Base-by-base conservation (phyloP, 768 basidiomycete species). In the Auricularia cornea region DNA sequence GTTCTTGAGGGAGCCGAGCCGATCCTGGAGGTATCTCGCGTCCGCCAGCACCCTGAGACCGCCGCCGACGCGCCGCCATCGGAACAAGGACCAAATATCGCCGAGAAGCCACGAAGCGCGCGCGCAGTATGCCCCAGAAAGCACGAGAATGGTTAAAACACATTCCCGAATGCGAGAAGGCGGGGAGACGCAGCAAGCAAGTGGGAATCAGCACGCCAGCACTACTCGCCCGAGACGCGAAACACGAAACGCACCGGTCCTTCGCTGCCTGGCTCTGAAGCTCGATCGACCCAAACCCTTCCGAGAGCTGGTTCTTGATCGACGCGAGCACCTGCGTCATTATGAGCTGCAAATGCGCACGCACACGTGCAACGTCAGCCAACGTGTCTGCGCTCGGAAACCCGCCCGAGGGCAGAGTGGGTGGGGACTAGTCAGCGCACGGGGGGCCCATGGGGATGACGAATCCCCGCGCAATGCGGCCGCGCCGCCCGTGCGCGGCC, bases 321-420 rank as follows among this genome's bases (percentile, higher is more conserved):
- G 92, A 88, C 23, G 90, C 90, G 65, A 98, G 88, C 16, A 98
- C 97, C 72, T 98, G 92, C 38, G 87, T 84, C 92, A 98, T 95
- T 71, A 99, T 93, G 72, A 83, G 84, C 92, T 97, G 54, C 54
- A 57, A 6, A 57, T 26, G 30, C 28, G 54, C 54, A 30, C 26
- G 26, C 51, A 52, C n/a, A 52, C 8, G 26, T n/a, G 51, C 51
- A 31, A 11, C 26, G 14, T 26, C 54, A 48, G 23, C 44, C 44
- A 48, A 48, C 44, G 44, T 48, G 44, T 48, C 44, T n/a, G n/a
- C 16, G 23, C 6, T 20, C 44, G 44, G 44, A 48, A 48, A 16
- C 44, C 20, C 44, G 44, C 16, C 23, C 20, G 44, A 48, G 23
- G 44, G 5, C 44, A 48, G n/a, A n/a, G n/a, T n/a, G n/a, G n/a